Evolutionary conservation across 108 stramenopile species (phyloP), one percentile per base, ranked within the genome.

Genomic region (Stephanodiscus minutulus): DNA sequence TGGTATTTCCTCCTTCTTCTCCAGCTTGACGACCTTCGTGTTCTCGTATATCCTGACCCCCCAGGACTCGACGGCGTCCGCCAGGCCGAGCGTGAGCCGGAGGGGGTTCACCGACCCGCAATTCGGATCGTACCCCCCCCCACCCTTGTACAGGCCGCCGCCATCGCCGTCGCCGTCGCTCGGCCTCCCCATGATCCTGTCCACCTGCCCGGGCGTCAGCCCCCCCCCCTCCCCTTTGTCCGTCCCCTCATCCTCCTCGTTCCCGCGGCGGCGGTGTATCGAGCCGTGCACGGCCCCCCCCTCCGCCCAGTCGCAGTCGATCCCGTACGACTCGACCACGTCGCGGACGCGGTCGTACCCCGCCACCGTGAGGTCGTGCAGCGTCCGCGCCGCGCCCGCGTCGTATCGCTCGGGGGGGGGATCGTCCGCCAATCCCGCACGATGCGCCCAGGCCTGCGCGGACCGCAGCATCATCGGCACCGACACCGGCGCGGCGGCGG

Each of bases 261-360:
- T n/a, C n/a, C n/a, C n/a, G n/a, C n/a, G n/a, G n/a, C n/a, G n/a
- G n/a, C n/a, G n/a, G 58, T 59, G 63, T 35, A 77, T 77, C 49
- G 68, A 64, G 11, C 66, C 76, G 63, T 77, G 63, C 56, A 77
- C 62, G 17, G 44, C 53, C 28, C 76, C 76, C 36, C 50, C 52
- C 28, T 77, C 76, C 7, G 64, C 37, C 76, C 76, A 77, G 65
- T 63, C 76, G 55, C 76, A 77, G 65, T 77, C 76, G 55, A 77
- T 77, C 24, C 68, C 57, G 58, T 77, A 77, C 61, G 18, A 47
- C 2, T 70, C 24, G 4, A 77, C 76, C 49, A 77, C 58, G 18
- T 57, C 50, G 7, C 68, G 39, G 25, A 77, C 49, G 27, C 76
- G 35, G 61, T 77, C 68, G 47, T 70, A 64, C 22, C 63, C 76